Evolutionary conservation across 148 eudicot genomes (phyloP).

Genomic region (Camellia lanceoleosa): DNA sequence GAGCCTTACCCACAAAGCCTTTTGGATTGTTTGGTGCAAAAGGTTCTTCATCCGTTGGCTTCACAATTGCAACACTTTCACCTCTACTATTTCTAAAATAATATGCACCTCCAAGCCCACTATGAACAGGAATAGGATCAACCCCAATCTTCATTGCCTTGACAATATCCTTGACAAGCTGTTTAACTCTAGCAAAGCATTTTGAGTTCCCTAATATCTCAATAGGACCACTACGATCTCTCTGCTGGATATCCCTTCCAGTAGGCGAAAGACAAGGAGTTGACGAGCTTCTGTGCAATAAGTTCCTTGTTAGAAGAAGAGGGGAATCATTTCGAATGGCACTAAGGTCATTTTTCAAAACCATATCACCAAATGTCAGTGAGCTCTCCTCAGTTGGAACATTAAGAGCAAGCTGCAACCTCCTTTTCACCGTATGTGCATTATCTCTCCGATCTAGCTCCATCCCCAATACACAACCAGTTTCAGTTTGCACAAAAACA

Average conservation of each 20-base stretch:
- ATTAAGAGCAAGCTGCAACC: slow-evolving; percentile 74
- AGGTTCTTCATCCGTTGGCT: slow-evolving; percentile 99
- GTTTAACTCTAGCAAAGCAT: slow-evolving; percentile 43
- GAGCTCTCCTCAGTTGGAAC: slow-evolving; percentile 84
- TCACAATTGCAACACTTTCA: slow-evolving; percentile 90
- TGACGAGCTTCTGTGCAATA: slow-evolving; percentile 86
- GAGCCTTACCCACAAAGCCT: slow-evolving; percentile 89
- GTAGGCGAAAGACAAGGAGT: slow-evolving; percentile 91
- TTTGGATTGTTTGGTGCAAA: slow-evolving; percentile 99
- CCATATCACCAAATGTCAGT: slow-evolving; percentile 83
- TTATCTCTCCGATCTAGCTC: slow-evolving; percentile 88
- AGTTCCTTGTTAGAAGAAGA: slow-evolving; percentile 63
- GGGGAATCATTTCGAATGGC: slow-evolving; percentile 85
- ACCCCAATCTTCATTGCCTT: slow-evolving; percentile 73
- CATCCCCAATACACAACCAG: slow-evolving; percentile 90
- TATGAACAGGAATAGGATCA: slow-evolving; percentile 70
- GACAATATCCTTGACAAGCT: slow-evolving; percentile 61
- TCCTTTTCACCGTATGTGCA: slow-evolving; percentile 87
- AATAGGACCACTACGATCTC: slow-evolving; percentile 70
- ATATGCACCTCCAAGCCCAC: slow-evolving; percentile 98
- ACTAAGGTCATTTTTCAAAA: slow-evolving; percentile 83
- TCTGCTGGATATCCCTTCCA: slow-evolving; percentile 61
- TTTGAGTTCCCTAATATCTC: slow-evolving; percentile 63
- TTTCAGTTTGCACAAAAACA: slow-evolving; percentile 90
- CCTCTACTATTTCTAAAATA: slow-evolving; percentile 73